Base-by-base conservation (phyloP, 805 yeast species). In the Candida methanosorbosa region DNA sequence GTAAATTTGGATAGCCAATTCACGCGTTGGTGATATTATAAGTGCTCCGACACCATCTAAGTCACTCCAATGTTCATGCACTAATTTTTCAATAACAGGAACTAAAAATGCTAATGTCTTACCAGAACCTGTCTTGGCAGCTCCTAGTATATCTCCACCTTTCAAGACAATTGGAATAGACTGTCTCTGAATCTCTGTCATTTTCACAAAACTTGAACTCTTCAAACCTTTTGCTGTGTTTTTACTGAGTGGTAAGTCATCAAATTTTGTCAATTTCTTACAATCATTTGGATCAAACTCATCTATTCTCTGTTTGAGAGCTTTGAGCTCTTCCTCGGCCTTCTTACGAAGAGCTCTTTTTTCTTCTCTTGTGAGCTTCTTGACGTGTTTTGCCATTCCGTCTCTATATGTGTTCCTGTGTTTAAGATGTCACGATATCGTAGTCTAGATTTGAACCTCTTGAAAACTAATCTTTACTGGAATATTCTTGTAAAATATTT, bases 41-140 rank as follows among this genome's bases (percentile, higher is more conserved):
- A 87, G 63, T 0, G 95, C 96, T 5, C 95, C 95, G 27, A 88
- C 64, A 2, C 96, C 96, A 54, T 87, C 97, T 45, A 60, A 66
- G 41, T 80, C 92, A 31, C 85, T 77, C 81, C 94, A 85, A 35
- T 70, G 68, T 46, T 78, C 77, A 40, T 78, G 70, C 38, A 72
- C 70, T 37, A 87, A 63, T 34, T 75, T 75, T 49, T 81, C 88
- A 8, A 88, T 59, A 13, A 83, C 70, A 1, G 97, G 97, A 30
- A 87, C 68, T 44, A 87, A 61, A 48, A 88, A 87, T 9, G 95
- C 88, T 38, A 87, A 58, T 0, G 97, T 87, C 51, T 87, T 87
- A 17, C 97, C 97, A 3, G 94, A 82, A 3, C 90, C 90, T 0
- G 97, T 87, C 46, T 76, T 75, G 16, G 96, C 96, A 16, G 95